Conservation (phyloP, 2,329 filamentous ascomycete species). For the Cordyceps cicadae region DNA sequence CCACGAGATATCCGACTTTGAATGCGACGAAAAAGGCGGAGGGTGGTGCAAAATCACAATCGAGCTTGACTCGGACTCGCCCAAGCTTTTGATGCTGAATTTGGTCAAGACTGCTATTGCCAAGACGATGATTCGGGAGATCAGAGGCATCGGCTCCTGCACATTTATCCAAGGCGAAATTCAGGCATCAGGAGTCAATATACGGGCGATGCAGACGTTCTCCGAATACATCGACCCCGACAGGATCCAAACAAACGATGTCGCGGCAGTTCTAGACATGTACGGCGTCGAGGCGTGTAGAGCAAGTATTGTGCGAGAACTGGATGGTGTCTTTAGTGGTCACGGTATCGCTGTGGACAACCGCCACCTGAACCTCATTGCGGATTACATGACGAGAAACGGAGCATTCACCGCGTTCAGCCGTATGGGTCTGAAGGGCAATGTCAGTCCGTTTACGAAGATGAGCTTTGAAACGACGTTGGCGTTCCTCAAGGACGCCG, state of each 20-base stretch:
- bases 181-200: constrained; percentile 77
- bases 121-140: constrained; percentile 77
- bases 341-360: constrained; percentile 91
- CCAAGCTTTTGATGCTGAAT: constrained; percentile 89
- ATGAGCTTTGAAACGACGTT: constrained; percentile 99
- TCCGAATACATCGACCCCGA: constrained; percentile 79
- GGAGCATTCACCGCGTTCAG: constrained; percentile 89
- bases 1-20: constrained; percentile 64
- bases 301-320: constrained; percentile 75
- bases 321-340: constrained; percentile 74
- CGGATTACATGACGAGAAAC: constrained; percentile 93
- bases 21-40: constrained; percentile 67
- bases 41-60: constrained; percentile 73
- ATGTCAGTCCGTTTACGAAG: constrained; percentile 88
- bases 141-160: constrained; percentile 67
- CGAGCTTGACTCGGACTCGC: constrained; percentile 69
- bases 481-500: constrained; percentile 84
- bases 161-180: constrained; percentile 59
- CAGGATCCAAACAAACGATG: constrained; percentile 84
- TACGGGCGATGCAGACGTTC: constrained; percentile 84
- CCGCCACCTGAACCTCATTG: constrained; percentile 89
- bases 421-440: constrained; percentile 76
- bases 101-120: constrained; percentile 75
- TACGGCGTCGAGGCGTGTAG: constrained; percentile 95
- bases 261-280: constrained; percentile 70